phyloP scores from a whole-genome alignment of 169 alveolate species.

The Ichthyophthirius multifiliis region DNA sequence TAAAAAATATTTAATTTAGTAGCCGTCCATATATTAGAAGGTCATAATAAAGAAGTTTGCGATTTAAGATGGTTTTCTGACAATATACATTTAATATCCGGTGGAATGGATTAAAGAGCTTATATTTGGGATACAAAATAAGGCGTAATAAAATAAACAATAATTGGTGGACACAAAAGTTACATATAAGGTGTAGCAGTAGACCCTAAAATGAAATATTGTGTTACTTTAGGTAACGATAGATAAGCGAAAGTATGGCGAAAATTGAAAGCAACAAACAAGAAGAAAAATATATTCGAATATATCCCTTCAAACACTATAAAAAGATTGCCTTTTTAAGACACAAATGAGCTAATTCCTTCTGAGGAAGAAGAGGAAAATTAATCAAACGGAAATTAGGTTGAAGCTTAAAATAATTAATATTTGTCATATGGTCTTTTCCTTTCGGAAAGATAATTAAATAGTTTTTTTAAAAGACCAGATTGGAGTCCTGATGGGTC shows the following conservation, averaged over 20 bases:
- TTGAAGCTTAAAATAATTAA: conserved; percentile 31
- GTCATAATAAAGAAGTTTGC: conserved; percentile 75
- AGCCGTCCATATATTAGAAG: conserved; percentile 59
- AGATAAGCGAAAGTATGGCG: conserved; percentile 70
- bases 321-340: conserved; percentile 1
- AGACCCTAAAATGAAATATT: conserved; percentile 72
- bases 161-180: conserved; percentile 70
- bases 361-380: conserved; percentile 7
- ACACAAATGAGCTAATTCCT: background rate
- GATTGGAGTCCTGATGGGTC: conserved; percentile 83
- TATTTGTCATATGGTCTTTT: conserved; percentile 62
- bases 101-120: conserved; percentile 71
- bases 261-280: conserved; percentile 51
- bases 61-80: conserved; percentile 77
- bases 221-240: conserved; percentile 67
- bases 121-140: conserved; percentile 68
- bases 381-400: conserved; percentile 22
- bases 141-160: conserved; percentile 56
- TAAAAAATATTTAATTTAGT: conserved; percentile 68
- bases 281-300: conserved; percentile 41
- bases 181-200: conserved; percentile 74
- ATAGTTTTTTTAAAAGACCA: conserved; percentile 66
- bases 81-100: conserved; percentile 63
- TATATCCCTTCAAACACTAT: background rate
- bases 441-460: conserved; percentile 68